Base-by-base conservation (phyloP, 352 stramenopile species). In the Phytophthora kernoviae region DNA sequence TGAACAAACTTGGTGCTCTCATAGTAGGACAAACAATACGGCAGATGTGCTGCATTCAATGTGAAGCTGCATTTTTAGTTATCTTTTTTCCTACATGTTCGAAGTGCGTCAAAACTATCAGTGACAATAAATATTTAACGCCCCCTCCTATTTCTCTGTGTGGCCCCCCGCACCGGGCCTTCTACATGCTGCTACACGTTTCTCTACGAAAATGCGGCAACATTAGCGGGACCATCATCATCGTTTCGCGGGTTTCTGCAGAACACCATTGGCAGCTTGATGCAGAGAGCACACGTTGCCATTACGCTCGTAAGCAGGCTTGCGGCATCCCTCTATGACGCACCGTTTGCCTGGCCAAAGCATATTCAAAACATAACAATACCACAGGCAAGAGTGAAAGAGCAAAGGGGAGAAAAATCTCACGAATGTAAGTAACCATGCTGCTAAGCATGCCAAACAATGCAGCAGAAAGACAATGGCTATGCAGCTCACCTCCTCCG, bases 301-400 rank as follows among this genome's bases (percentile, higher is more conserved):
- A 22, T 86, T 93, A 33, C 84, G 79, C 58, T 93, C 84, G 57
- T 91, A 93, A 8, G 84, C 84, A 62, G 85, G 84, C 37, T 86
- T 82, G 32, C 77, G 77, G 54, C 81, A 93, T 22, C 78, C 78
- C 43, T 84, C 72, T n/a, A 88, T 68, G 24, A 88, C 71, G 44
- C 78, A 89, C n/a, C 84, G 75, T 54, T 90, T 91, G 46, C 84
- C 84, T 80, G 55, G 51, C 47, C 22, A 62, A 43, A 20, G 24
- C 40, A 58, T 30, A 42, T 36, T 18, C 17, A 56, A 46, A 48
- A 68, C 22, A 49, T 47, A 63, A 30, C 55, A n/a, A 62, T 40
- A 37, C 41, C 49, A 30, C 48, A 56, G 27, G 27, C 33, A 65
- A 65, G 45, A 43, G 45, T 49, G 32, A 55, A 17, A 52, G 42